These are phyloP conservation scores for Boletus fagicola DNA, from an alignment of 768 basidiomycete species.

Conservation along the genomic window DNA sequence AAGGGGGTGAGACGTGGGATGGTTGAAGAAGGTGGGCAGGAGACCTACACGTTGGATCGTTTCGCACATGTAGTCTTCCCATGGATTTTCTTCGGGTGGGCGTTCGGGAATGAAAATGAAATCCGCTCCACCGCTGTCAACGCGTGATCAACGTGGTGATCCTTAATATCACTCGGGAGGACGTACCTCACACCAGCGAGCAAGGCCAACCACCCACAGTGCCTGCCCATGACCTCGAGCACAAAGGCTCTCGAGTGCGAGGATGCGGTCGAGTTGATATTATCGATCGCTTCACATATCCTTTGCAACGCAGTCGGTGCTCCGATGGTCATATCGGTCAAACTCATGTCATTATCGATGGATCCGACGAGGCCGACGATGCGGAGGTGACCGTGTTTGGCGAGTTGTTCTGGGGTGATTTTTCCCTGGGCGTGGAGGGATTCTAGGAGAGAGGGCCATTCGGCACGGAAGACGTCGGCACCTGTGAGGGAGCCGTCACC, in stretches of 20 bases:
- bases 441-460: conserved; percentile 87
- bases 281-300: conserved; percentile 97
- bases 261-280: conserved; percentile 93
- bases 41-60: conserved; percentile 70
- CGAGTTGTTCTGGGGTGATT: conserved; percentile 72
- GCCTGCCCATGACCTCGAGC: conserved; percentile 98
- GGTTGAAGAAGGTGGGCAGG: background rate
- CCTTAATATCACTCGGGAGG: background rate
- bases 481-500: conserved; percentile 97
- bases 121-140: conserved; percentile 79
- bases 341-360: conserved; percentile 98
- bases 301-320: conserved; percentile 93
- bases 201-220: conserved; percentile 98
- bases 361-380: conserved; percentile 99
- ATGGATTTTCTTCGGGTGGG: conserved; percentile 73
- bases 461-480: conserved; percentile 87
- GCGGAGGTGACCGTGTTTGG: conserved; percentile 77
- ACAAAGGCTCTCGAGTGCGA: conserved; percentile 98
- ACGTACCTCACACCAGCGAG: conserved; percentile 86
- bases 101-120: conserved; percentile 97
- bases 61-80: conserved; percentile 92
- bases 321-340: conserved; percentile 97
- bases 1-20: conserved; percentile 1
- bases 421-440: conserved; percentile 67
- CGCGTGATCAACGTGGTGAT: conserved; percentile 9